Evolutionary conservation across 2,329 filamentous ascomycete genomes (phyloP), one percentile per base, ranked within the genome.

Genomic region (Aspergillus fischeri): DNA sequence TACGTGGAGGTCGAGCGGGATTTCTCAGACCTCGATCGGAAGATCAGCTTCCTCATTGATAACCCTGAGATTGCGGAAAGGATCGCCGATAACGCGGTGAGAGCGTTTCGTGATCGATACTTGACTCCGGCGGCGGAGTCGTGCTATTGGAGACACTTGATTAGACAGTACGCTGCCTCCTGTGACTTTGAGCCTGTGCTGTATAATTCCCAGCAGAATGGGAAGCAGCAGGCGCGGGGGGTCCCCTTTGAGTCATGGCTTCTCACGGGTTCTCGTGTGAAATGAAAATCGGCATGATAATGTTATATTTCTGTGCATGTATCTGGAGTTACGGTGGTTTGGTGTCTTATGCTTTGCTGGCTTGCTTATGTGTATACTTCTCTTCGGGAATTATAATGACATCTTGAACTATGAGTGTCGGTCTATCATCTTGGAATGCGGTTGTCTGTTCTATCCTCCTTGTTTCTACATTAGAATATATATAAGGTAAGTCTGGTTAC

Each of bases 11-110:
- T 83, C 0, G 67, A 77, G 24, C 66, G 73, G 4, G 78, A 83
- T 64, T 89, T 85, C 68, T 81, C 81, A 42, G 84, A 88, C 61
- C 74, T 86, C 56, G 70, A 74, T 11, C 61, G 65, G 7, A 78
- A 76, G 55, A 73, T 80, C 44, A 58, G 76, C 20, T 75, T 74
- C 54, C 67, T 82, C 4, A 69, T 79, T 49, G 69, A 73, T 52
- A 69, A 82, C 56, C 75, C 75, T 0, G 62, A 71, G 4, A 66
- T 73, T 4, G 80, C 81, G n/a, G 72, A 79, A 64, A 67, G 67
- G 35, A 82, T 85, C 53, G 81, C 81, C 14, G 68, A 77, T 28
- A 82, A 83, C 62, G 75, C 73, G 3, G 74, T 78, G 5, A 65
- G 65, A 45, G 77, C 74, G 17, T 83, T 83, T 62, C 74, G 81